Conservation (phyloP, 495 filamentous ascomycete species). For the Penicillium egyptiacum region DNA sequence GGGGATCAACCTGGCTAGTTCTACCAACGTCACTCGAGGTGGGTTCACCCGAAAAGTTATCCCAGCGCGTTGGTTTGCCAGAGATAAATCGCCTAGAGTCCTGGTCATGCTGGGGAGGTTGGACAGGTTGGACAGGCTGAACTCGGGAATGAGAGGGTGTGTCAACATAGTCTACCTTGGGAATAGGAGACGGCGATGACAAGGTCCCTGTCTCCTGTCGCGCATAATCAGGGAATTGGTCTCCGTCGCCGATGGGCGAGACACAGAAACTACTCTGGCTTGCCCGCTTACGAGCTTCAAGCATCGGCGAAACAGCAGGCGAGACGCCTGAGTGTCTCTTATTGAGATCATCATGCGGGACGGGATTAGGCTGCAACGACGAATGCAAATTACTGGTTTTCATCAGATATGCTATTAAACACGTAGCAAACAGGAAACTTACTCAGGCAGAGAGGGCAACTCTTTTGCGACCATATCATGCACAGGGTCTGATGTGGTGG, state of each 20-base stretch:
- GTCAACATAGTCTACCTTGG: constrained; percentile 1
- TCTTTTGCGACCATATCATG: constrained; percentile 28
- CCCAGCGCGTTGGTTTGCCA: constrained; percentile 39
- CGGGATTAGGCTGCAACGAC: not conserved
- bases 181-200: constrained; percentile 11
- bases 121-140: constrained; percentile 5
- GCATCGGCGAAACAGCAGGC: constrained; percentile 43
- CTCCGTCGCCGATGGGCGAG: constrained; percentile 45
- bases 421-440: constrained; percentile 18
- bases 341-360: not conserved
- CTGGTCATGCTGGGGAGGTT: constrained; percentile 1
- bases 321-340: constrained; percentile 40
- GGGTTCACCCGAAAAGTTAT: constrained; percentile 52
- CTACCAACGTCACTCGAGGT: constrained; percentile 37
- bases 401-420: constrained; percentile 6
- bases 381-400: constrained; percentile 1
- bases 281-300: constrained; percentile 13
- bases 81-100: constrained; percentile 18
- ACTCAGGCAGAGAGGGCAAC: constrained; percentile 46
- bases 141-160: not conserved
- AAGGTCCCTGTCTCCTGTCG: constrained; percentile 9
- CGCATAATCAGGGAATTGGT: constrained; percentile 11
- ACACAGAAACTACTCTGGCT: constrained; percentile 44
- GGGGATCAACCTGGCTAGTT: constrained; percentile 22
- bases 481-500: constrained; percentile 22